Percentiles rank a stretch among this genome's conserved stretches.
Evolutionary conservation across 2,329 filamentous ascomycete species (phyloP).

Genomic region (Colletotrichum spaethianum): DNA sequence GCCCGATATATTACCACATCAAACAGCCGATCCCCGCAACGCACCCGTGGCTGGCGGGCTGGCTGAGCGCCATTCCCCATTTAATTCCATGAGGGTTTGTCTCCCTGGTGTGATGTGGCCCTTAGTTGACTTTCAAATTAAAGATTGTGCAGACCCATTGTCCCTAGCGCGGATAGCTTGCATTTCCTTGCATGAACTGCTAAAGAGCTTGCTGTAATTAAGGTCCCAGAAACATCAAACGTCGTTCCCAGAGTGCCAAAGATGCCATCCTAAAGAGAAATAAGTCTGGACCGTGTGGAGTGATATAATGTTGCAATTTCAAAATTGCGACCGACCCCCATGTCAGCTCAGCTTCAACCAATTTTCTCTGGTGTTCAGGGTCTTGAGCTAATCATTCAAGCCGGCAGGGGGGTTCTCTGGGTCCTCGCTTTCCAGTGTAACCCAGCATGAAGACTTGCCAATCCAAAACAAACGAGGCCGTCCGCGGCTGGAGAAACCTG

Average conservation of each 20-base stretch:
- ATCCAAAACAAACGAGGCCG: slow-evolving; percentile 2
- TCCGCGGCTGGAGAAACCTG: slow-evolving; percentile 11
- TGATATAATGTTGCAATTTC: slow-evolving; percentile 29
- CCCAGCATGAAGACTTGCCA: slow-evolving; percentile 10
- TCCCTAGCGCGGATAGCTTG: not conserved
- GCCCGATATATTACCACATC: slow-evolving; percentile 12
- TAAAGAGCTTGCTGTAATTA: slow-evolving; percentile 20
- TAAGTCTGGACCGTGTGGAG: slow-evolving; percentile 17
- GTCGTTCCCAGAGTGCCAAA: not conserved
- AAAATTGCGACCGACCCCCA: not conserved
- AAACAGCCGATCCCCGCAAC: slow-evolving; percentile 18
- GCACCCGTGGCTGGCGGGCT: slow-evolving; percentile 26
- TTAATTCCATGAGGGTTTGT: not conserved
- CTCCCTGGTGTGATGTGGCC: slow-evolving; percentile 24
- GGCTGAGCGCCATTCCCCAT: slow-evolving; percentile 23
- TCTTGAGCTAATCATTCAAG: slow-evolving; percentile 21
- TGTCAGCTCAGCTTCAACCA: slow-evolving; percentile 7
- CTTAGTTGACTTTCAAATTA: not conserved
- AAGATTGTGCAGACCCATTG: not conserved
- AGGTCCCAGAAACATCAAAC: slow-evolving; percentile 13
- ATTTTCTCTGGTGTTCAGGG: slow-evolving; percentile 26
- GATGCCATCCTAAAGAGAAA: not conserved
- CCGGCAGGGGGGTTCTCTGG: slow-evolving; percentile 26
- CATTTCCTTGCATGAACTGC: slow-evolving; percentile 19
- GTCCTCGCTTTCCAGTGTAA: slow-evolving; percentile 19